Percentiles rank a stretch among this genome's conserved stretches.
These are phyloP conservation scores for Mycena capillaripes DNA, from an alignment of 768 basidiomycete species.

Conservation along the genomic window DNA sequence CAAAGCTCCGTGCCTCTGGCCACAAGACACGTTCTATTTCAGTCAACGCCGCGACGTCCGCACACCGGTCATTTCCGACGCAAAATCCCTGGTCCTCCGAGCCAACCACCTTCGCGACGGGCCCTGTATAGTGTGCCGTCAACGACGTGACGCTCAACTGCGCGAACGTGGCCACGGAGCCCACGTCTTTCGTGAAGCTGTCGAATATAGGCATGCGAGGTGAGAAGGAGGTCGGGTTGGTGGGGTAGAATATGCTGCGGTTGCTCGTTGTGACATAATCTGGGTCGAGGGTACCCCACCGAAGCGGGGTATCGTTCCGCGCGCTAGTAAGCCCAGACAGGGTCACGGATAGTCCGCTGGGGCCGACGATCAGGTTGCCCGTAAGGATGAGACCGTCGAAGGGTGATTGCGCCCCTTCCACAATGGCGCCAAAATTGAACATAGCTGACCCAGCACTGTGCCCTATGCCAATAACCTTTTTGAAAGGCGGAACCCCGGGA, in stretches of 20 bases:
- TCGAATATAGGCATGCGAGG: no score
- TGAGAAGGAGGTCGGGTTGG: no score
- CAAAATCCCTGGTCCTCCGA: slow-evolving; percentile 9
- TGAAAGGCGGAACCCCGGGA: no score
- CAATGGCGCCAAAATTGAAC: slow-evolving; percentile 5
- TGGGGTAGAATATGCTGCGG: no score
- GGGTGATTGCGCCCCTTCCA: neutral
- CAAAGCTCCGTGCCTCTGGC: neutral
- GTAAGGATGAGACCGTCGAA: neutral
- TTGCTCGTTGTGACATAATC: neutral
- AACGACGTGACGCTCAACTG: neutral
- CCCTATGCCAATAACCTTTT: slow-evolving; percentile 2
- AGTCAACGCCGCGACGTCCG: slow-evolving; percentile 11
- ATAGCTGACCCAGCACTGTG: slow-evolving; percentile 1
- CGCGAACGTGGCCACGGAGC: neutral
- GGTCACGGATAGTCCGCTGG: neutral
- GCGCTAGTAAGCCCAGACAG: neutral
- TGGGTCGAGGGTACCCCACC: slow-evolving; percentile 12
- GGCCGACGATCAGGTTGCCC: neutral
- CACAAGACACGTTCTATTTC: slow-evolving; percentile 3
- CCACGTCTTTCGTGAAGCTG: no score
- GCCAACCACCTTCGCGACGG: slow-evolving; percentile 5
- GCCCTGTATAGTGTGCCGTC: neutral
- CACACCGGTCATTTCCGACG: neutral
- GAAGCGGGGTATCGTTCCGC: slow-evolving; percentile 1